Percentiles rank a stretch among this genome's conserved stretches.
Evolutionary conservation across 2,329 filamentous ascomycete genomes (phyloP).

Genomic region (Pseudofabraea citricarpa): DNA sequence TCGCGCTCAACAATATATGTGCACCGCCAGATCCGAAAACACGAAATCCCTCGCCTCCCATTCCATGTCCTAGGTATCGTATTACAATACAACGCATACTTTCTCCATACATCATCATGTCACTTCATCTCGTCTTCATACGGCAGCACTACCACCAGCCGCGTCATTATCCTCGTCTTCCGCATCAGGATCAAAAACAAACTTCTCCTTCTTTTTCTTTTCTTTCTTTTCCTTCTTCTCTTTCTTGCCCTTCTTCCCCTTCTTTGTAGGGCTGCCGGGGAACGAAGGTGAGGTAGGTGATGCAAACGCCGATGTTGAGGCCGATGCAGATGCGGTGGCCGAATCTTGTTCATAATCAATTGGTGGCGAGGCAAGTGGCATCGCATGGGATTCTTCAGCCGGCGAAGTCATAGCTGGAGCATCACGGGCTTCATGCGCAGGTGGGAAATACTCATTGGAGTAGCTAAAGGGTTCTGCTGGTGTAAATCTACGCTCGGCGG

Average conservation of each 20-base stretch:
- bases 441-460: not conserved
- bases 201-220: constrained; percentile 6
- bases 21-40: no score
- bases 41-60: no score
- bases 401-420: not conserved
- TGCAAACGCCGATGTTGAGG: constrained; percentile 5
- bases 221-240: constrained; percentile 11
- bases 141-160: no score
- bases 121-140: no score
- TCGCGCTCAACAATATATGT: no score
- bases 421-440: not conserved
- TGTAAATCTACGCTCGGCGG: not conserved
- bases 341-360: constrained; percentile 1
- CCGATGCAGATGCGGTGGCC: constrained; percentile 2
- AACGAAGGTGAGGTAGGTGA: constrained; percentile 3
- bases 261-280: not conserved
- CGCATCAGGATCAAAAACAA: not conserved
- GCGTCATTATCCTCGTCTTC: constrained; percentile 10
- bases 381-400: not conserved
- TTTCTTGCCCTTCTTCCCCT: constrained; percentile 14
- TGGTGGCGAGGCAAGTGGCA: not conserved
- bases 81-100: no score
- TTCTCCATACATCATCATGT: no score
- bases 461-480: not conserved
- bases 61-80: no score